A percentile compares a stretch with the other conserved stretches of the same genome.
These are phyloP conservation scores for Nicotiana attenuata DNA, from an alignment of 257 asterid species.

Conservation along the genomic window DNA sequence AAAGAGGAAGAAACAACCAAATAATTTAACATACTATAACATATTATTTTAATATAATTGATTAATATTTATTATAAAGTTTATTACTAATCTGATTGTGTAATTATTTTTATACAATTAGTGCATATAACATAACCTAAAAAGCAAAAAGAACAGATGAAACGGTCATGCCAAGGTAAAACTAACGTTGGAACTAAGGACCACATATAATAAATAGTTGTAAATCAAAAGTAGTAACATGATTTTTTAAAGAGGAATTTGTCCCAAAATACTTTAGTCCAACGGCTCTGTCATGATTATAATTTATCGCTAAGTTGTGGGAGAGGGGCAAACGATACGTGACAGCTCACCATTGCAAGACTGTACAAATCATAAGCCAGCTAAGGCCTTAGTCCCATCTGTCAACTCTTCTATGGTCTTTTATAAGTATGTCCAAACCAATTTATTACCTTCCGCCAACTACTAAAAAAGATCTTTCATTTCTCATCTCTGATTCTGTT, in stretches of 20 bases:
- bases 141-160: not conserved
- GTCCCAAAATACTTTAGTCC: not conserved
- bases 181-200: not conserved
- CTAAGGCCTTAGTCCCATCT: not conserved
- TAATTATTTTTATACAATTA: too few species aligned
- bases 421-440: not conserved
- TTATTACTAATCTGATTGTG: too few species aligned
- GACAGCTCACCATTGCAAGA: constrained; percentile 10
- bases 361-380: constrained; percentile 4
- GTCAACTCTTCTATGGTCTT: not conserved
- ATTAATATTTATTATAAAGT: too few species aligned
- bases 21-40: too few species aligned
- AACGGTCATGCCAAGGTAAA: constrained; percentile 1
- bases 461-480: not conserved
- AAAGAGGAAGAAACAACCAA: too few species aligned
- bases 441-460: constrained; percentile 4
- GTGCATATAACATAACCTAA: too few species aligned
- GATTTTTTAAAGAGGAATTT: not conserved
- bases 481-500: not conserved
- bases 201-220: not conserved
- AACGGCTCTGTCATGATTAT: not conserved
- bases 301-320: not conserved
- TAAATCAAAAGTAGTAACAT: constrained; percentile 5
- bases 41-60: too few species aligned
- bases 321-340: not conserved